Base-by-base conservation (phyloP, 2,329 filamentous ascomycete species). In the Sclerotinia glacialis region DNA sequence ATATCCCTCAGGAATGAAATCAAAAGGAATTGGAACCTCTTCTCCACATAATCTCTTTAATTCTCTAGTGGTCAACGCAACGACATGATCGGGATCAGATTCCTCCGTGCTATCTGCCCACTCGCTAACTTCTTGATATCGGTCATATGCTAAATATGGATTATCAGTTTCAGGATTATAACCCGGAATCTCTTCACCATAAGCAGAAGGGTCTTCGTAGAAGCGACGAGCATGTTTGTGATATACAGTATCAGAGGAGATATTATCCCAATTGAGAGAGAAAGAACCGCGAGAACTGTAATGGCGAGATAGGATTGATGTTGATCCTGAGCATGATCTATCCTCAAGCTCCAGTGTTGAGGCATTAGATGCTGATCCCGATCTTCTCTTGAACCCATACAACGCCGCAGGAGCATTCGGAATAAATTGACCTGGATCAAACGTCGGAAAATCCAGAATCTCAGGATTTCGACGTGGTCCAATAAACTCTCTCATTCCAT, bases 111-210 rank as follows among this genome's bases (percentile, higher is more conserved):
- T 18, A 40, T 64, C 40, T 21, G 42, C 49, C 64, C 64, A 61
- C 56, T 65, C 46, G 31, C 47, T 49, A 16, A 61, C 52, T 37
- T 65, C 64, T 44, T 26, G 54, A 50, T 34, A 44, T 2, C 46
- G 64, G 37, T 65, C 46, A 31, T 42, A 65, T 16, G 28, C 31
- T 16, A 61, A 16, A 65, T 61, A 65, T 5, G 64, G 64, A 40
- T 61, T 61, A 50, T 46, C 64, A 8, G 21, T 49, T 7, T 52
- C 55, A 1, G 64, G 54, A 23, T 61, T 60, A 5, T 65, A 61
- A 6, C 55, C 64, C 2, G 28, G 58, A 18, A 60, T 60, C 8
- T 60, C 58, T 18, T 47, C 58, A 16, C 44, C 58, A 23, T 60
- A 60, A 8, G 58, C 28, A 3, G 58, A n/a, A 2, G 58, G 58